Evolutionary conservation across 129 eudicot genomes (phyloP).

Genomic region (Tagetes patula): DNA sequence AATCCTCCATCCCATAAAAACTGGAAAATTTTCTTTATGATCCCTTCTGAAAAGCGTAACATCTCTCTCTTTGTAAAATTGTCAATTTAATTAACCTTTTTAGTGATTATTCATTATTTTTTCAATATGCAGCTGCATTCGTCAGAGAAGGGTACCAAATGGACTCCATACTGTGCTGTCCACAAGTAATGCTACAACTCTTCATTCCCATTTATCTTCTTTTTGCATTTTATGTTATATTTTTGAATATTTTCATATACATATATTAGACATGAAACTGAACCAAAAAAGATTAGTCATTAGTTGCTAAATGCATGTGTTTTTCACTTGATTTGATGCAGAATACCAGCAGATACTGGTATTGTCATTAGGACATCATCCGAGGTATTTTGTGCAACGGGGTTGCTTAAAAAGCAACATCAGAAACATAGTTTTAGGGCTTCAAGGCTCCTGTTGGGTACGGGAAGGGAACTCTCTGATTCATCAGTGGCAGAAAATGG

Average conservation of each 20-base stretch:
- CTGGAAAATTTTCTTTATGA: not conserved
- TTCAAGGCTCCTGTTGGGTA: slow-evolving; percentile 56
- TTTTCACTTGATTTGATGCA: slow-evolving; percentile 33
- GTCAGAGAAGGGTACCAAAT: slow-evolving; percentile 59
- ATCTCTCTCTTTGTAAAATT: not conserved
- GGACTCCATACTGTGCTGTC: slow-evolving; percentile 72
- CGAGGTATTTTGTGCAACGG: slow-evolving; percentile 54
- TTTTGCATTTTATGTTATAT: not conserved
- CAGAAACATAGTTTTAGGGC: slow-evolving; percentile 53
- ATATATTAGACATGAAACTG: not conserved
- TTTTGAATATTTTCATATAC: not conserved
- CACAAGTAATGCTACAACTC: slow-evolving; percentile 55
- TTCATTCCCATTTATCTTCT: not conserved
- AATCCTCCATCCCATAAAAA: slow-evolving; percentile 8
- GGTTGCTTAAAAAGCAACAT: slow-evolving; percentile 45
- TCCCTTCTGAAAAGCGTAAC: not conserved
- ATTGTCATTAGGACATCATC: slow-evolving; percentile 60
- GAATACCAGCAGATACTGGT: slow-evolving; percentile 74
- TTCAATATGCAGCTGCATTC: slow-evolving; percentile 58
- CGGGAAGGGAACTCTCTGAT: slow-evolving; percentile 39
- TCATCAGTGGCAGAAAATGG: slow-evolving; percentile 35
- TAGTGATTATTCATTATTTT: slow-evolving; percentile 13
- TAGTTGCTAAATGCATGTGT: slow-evolving; percentile 4
- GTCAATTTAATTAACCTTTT: not conserved
- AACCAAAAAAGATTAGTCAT: not conserved